Evolutionary conservation across 352 stramenopile genomes (phyloP), one percentile per base, ranked within the genome.

Genomic region (Pythium phragmitis): DNA sequence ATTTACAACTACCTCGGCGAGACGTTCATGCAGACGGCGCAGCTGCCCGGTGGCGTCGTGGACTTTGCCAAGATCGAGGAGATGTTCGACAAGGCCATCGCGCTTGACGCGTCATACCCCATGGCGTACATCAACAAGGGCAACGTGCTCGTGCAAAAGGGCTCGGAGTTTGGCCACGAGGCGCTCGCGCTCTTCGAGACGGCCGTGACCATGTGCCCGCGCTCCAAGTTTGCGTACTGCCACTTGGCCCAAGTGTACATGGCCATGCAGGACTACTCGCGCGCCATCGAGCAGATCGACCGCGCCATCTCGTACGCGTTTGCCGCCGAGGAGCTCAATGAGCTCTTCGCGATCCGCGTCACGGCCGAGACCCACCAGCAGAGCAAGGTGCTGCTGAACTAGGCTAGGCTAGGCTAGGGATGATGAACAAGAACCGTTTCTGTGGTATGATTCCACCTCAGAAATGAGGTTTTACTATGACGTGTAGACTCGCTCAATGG

Each of bases 121-220:
- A 92, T 93, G 85, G 82, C 82, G 56, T 93, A 93, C 77, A 91
- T 93, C 69, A 93, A 93, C 71, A 79, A 89, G 68, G 85, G 85
- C 63, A 91, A 89, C 53, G 63, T 93, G 65, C 59, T 93, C 50
- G 81, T 91, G 63, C 82, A 90, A 56, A 88, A 89, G 65, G 82
- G 82, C 57, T 70, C 79, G 26, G 79, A 90, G 62, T 87, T 81
- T 60, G 85, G 79, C 46, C 79, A 86, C 65, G 77, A 86, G 59
- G 85, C 85, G 58, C 74, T 93, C 8, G 72, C 68, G 28, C 67
- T 93, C 46, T 93, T 93, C 57, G 79, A 93, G 65, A 89, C 82
- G 63, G 85, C 85, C 2, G 82, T 91, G 47, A 72, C 81, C 57
- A 88, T 83, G 76, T 91, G 82, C 17, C 85, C 85, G 49, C 80